These are phyloP conservation scores for Gymnopus androsaceus DNA, from an alignment of 1,284 basidiomycete genomes.

Conservation along the genomic window DNA sequence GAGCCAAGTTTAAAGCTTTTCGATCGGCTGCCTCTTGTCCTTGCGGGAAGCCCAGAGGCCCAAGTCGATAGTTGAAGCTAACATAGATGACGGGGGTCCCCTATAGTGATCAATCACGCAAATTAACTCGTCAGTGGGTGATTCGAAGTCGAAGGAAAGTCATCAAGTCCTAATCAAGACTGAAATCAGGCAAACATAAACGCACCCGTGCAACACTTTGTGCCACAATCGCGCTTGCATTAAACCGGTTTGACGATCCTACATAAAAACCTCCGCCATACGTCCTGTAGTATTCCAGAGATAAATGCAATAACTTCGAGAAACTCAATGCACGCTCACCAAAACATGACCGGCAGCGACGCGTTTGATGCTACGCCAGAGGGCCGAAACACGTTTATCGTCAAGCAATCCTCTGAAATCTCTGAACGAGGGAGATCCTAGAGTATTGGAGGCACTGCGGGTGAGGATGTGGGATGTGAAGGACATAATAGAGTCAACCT, in stretches of 20 bases:
- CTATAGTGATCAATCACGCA: too few relatives aligned
- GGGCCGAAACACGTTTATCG: constrained; percentile 48
- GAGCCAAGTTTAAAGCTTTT: constrained; percentile 35
- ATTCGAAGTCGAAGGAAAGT: too few relatives aligned
- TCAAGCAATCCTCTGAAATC: constrained; percentile 50
- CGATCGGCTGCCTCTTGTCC: constrained; percentile 32
- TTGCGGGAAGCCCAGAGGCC: constrained; percentile 41
- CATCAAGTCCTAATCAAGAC: too few relatives aligned
- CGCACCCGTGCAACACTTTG: constrained; percentile 47
- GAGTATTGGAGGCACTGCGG: not conserved
- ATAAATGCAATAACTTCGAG: constrained; percentile 34
- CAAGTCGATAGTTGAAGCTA: constrained; percentile 47
- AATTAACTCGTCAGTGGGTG: too few relatives aligned
- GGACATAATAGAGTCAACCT: not conserved
- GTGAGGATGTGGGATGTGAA: too few relatives aligned
- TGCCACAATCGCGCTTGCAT: constrained; percentile 45
- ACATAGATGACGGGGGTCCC: constrained; percentile 57
- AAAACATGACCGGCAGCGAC: constrained; percentile 40
- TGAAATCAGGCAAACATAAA: not conserved
- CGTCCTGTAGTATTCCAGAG: constrained; percentile 21
- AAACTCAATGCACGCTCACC: constrained; percentile 29
- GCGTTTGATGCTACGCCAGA: constrained; percentile 28
- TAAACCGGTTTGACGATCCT: constrained; percentile 37
- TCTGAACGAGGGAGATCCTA: constrained; percentile 14
- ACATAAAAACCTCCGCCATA: constrained; percentile 41